Percentiles rank a stretch among this genome's conserved stretches.
These are phyloP conservation scores for Starmerella vaccinii DNA, from an alignment of 805 yeast genomes.

Conservation along the genomic window DNA sequence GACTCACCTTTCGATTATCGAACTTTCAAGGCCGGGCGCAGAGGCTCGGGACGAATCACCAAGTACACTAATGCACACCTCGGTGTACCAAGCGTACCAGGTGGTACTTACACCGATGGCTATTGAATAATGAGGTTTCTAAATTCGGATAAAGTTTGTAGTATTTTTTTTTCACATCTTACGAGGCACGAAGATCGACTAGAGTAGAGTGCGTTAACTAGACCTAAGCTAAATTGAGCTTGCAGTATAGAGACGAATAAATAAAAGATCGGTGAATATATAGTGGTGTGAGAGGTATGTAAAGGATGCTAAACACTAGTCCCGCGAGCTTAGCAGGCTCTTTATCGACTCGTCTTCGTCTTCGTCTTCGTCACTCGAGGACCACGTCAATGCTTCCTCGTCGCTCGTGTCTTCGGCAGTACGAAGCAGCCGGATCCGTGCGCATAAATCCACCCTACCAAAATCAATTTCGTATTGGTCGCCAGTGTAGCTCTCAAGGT, in stretches of 20 bases:
- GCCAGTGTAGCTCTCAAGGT: background rate
- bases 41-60: background rate
- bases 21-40: background rate
- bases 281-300: background rate
- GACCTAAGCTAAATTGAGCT: too few relatives aligned
- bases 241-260: background rate
- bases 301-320: background rate
- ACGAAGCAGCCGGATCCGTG: conserved; percentile 12
- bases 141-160: too few relatives aligned
- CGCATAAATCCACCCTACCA: conserved; percentile 7
- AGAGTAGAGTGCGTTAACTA: too few relatives aligned
- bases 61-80: background rate
- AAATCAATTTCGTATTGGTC: conserved; percentile 1
- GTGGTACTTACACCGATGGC: background rate
- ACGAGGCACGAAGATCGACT: too few relatives aligned
- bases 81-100: background rate
- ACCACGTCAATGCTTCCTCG: conserved; percentile 17
- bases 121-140: background rate
- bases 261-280: background rate
- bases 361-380: conserved; percentile 13
- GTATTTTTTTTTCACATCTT: too few relatives aligned
- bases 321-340: background rate
- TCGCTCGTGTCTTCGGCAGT: conserved; percentile 3
- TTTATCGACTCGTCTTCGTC: background rate
- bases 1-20: background rate